Base-by-base conservation (phyloP, 2,329 filamentous ascomycete species). In the Aspergillus sp. region DNA sequence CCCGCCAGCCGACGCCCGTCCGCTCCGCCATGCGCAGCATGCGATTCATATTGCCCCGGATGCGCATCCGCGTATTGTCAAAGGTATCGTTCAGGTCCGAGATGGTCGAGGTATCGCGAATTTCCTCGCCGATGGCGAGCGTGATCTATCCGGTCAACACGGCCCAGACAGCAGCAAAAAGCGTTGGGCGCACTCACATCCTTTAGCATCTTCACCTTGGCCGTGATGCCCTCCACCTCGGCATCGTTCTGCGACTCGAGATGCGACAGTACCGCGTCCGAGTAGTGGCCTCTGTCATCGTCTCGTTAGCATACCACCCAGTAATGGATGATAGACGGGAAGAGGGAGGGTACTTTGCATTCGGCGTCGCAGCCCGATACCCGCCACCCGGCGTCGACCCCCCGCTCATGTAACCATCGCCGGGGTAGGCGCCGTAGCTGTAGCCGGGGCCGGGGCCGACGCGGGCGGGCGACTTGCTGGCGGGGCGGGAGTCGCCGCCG, bases 21-120 rank as follows among this genome's bases (percentile, higher is more conserved):
- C 86, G 82, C 76, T 97, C 84, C 4, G 94, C 94, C 94, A 99
- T 99, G 49, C 93, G 70, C 60, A 97, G 76, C 94, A 99, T 99
- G 54, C 92, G 81, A 70, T 91, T 96, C 94, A 99, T 97, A 16
- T 95, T 97, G 49, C 93, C 91, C 42, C 87, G 83, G 57, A 99
- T 78, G 58, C 89, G 84, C 48, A 91, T 76, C 31, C 92, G 80
- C 49, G 93, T 95, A 64, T 83, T 85, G 70, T 97, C 93, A 69
- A 97, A 99, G 4, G 85, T 83, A 67, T 96, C 90, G 72, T 97
- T 97, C 87, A 99, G 96, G 64, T 97, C 91, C 2, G 91, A 89
- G 3, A 97, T 81, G 2, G 89, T 87, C 2, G 90, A 89, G 13
- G 89, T 94, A 58, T 96, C 89, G 62, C 93, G 85, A 66, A 97